Conservation (phyloP, 2,329 filamentous ascomycete species). For the Spiromastix sp. region DNA sequence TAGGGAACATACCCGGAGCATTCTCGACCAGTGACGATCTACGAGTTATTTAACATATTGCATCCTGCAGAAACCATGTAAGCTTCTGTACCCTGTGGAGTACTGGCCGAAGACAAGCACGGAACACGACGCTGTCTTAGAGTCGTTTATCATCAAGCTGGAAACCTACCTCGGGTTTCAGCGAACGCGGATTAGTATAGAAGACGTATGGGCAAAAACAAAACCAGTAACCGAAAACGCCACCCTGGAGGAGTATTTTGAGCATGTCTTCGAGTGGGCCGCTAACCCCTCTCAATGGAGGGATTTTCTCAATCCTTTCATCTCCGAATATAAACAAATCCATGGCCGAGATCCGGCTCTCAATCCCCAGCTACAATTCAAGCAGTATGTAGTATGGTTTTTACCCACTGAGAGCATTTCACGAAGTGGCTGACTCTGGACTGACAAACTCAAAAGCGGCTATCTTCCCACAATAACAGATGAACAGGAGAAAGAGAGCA, state of each 20-base stretch:
- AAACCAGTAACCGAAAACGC: not conserved
- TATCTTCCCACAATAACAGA: not conserved
- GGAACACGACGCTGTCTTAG: not conserved
- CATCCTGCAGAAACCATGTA: not conserved
- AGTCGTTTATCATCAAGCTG: not conserved
- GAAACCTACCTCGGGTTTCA: not conserved
- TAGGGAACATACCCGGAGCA: not conserved
- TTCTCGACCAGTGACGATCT: too few species aligned
- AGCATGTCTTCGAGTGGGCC: not conserved
- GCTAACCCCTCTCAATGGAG: not conserved
- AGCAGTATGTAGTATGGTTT: conserved; percentile 1
- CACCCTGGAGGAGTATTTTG: conserved; percentile 1
- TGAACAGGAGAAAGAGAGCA: not conserved
- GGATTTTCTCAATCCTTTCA: not conserved
- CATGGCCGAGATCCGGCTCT: not conserved
- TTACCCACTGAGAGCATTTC: not conserved
- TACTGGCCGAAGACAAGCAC: conserved; percentile 1
- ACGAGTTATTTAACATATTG: not conserved
- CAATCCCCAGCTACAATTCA: conserved; percentile 1
- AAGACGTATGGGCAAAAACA: conserved; percentile 1
- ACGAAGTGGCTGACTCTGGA: not conserved
- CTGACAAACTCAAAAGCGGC: not conserved
- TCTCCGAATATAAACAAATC: not conserved
- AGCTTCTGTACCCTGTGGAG: not conserved
- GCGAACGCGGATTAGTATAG: not conserved